Conservation (phyloP, 2,329 filamentous ascomycete genomes). For the Xylaria hypoxylon region DNA sequence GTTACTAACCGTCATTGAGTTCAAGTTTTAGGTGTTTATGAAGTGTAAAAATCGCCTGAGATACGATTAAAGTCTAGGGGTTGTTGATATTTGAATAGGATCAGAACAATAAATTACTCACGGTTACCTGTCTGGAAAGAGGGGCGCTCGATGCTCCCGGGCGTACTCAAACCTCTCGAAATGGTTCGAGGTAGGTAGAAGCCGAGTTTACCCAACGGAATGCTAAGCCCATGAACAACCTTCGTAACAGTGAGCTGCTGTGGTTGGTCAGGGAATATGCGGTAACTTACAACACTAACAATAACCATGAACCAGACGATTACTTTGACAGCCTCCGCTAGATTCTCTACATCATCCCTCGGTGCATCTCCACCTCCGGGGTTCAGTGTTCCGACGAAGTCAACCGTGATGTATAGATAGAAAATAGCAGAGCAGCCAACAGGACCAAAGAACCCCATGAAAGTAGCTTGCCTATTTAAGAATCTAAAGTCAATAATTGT, state of each 20-base stretch:
- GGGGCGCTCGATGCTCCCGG: slow-evolving; percentile 34
- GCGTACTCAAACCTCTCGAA: slow-evolving; percentile 62
- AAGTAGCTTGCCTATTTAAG: slow-evolving; percentile 72
- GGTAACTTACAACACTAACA: slow-evolving; percentile 78
- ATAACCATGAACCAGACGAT: slow-evolving; percentile 89
- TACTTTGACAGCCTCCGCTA: slow-evolving; percentile 75
- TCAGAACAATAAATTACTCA: slow-evolving; percentile 11
- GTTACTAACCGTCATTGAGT: slow-evolving; percentile 5
- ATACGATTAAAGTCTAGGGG: background rate
- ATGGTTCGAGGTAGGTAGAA: slow-evolving; percentile 73
- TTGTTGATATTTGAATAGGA: background rate
- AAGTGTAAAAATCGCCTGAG: background rate
- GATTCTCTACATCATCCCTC: slow-evolving; percentile 72
- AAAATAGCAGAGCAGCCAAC: slow-evolving; percentile 93
- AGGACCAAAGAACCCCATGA: slow-evolving; percentile 93
- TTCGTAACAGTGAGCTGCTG: slow-evolving; percentile 45
- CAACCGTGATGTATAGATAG: slow-evolving; percentile 83
- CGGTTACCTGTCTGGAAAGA: slow-evolving; percentile 39
- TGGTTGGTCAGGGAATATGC: slow-evolving; percentile 8
- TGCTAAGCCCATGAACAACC: slow-evolving; percentile 84
- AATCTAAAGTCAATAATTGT: too few relatives aligned
- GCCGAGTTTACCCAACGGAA: slow-evolving; percentile 78
- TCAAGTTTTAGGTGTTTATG: background rate
- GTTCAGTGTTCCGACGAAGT: slow-evolving; percentile 74
- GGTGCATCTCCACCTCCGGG: slow-evolving; percentile 64